Percentiles rank a stretch among this genome's conserved stretches.
These are phyloP conservation scores for Pleoardoris graminearum DNA, from an alignment of 2,329 filamentous ascomycete genomes.

Conservation along the genomic window DNA sequence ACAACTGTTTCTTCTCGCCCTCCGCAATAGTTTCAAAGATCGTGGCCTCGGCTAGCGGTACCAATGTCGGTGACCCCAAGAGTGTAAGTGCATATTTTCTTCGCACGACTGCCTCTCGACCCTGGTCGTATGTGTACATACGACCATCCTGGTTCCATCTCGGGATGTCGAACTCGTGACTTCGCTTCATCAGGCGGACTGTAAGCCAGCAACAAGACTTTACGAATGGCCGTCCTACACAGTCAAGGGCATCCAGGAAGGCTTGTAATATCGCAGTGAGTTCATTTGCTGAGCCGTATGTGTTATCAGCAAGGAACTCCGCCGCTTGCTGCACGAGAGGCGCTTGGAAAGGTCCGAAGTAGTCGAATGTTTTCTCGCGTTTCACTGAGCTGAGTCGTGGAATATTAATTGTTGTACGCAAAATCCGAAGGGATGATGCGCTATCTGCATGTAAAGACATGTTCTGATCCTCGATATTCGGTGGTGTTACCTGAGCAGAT, in stretches of 20 bases:
- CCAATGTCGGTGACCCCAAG: constrained; percentile 8
- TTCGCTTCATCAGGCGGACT: constrained; percentile 10
- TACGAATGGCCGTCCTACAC: neutral
- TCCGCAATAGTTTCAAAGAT: neutral
- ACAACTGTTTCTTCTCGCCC: neutral
- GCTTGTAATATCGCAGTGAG: neutral
- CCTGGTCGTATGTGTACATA: constrained; percentile 10
- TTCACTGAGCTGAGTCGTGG: neutral
- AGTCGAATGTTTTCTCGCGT: constrained; percentile 1
- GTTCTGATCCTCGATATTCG: too few species aligned
- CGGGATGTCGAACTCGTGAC: constrained; percentile 4
- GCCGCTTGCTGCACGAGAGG: neutral
- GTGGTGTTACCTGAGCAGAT: too few species aligned
- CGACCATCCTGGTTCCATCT: constrained; percentile 17
- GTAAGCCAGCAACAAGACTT: constrained; percentile 11
- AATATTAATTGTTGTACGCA: neutral
- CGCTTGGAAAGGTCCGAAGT: constrained; percentile 5
- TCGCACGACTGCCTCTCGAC: neutral
- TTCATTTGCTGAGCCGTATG: neutral
- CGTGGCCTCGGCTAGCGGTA: neutral
- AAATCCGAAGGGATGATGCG: neutral
- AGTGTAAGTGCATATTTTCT: constrained; percentile 14
- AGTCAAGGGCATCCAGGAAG: constrained; percentile 8
- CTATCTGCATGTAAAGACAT: neutral
- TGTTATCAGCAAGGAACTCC: constrained; percentile 5